Evolutionary conservation across 352 stramenopile genomes (phyloP), one percentile per base, ranked within the genome.

Genomic region (Phytopythium kandeliae): DNA sequence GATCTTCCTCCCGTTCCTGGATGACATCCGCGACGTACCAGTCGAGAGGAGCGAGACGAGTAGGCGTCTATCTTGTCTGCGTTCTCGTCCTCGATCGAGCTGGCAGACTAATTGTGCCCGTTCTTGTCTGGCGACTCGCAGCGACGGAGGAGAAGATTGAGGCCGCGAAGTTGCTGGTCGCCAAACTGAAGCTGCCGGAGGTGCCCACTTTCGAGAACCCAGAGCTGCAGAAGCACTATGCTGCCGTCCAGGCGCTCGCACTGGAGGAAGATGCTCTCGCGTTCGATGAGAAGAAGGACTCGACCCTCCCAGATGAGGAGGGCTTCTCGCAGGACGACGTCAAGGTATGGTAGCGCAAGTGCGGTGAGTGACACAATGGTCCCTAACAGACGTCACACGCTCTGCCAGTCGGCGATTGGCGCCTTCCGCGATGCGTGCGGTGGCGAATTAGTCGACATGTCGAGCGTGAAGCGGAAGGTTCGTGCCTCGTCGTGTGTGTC

Each of bases 161-260:
- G 13, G 69, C 69, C 1, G 83, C 83, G 1, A 88, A 82, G 55
- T 45, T 71, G 36, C 58, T 93, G 16, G 89, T 93, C 15, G 63
- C 67, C 3, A 88, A 79, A 46, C 63, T 93, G 21, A 88, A 86
- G 51, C 55, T 93, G 34, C 57, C 62, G 15, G 80, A 86, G 48
- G 48, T 85, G n/a, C 83, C 79, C 0, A 89, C 63, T 35, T 93
- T 93, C 43, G 78, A 93, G 57, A 93, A 93, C 50, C 83, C 79
- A 92, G 83, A 92, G 48, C 64, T 93, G 25, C 83, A 93, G 60
- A 93, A 93, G 45, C 83, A 93, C 52, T 93, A 92, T 46, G 70
- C 83, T 30, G 84, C 64, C 16, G 73, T 92, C 19, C 83, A 93
- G 58, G 83, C 80, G 24, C 70, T 93, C 35, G 83, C 83, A 0